Conservation (phyloP, 164 flowering plant genomes). For the Pachysandra terminalis region DNA sequence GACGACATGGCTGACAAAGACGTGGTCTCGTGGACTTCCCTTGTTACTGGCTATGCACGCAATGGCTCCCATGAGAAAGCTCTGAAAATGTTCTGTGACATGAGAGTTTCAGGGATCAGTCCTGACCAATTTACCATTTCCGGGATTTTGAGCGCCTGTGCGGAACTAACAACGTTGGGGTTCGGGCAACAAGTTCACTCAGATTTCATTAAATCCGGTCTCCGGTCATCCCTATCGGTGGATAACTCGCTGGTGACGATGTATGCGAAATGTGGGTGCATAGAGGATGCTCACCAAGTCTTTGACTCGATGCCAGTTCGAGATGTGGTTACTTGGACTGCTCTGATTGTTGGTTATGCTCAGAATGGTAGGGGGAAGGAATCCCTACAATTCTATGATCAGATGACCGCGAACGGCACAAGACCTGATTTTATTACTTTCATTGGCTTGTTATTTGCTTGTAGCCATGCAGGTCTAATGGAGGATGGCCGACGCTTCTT, state of each 20-base stretch:
- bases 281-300: conserved; percentile 57
- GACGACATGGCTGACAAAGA: conserved; percentile 51
- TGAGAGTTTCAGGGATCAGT: conserved; percentile 45
- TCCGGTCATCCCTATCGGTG: conserved; percentile 49
- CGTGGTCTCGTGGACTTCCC: conserved; percentile 89
- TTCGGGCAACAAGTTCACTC: conserved; percentile 78
- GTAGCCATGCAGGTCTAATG: conserved; percentile 80
- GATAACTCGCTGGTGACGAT: conserved; percentile 71
- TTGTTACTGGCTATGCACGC: conserved; percentile 63
- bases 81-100: conserved; percentile 46
- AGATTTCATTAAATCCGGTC: conserved; percentile 40
- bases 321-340: conserved; percentile 82
- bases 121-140: conserved; percentile 61
- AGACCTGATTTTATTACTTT: conserved; percentile 76
- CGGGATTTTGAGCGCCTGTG: conserved; percentile 64
- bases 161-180: conserved; percentile 58
- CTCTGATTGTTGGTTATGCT: conserved; percentile 73
- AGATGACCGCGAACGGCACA: conserved; percentile 53
- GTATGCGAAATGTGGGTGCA: conserved; percentile 79
- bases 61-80: conserved; percentile 56
- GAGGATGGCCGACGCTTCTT: conserved; percentile 53
- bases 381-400: conserved; percentile 50
- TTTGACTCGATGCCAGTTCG: conserved; percentile 48
- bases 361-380: conserved; percentile 61
- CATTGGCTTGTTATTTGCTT: conserved; percentile 76